Evolutionary conservation across 1,139 yeast species (phyloP).

Genomic region (Zygoascus sp.): DNA sequence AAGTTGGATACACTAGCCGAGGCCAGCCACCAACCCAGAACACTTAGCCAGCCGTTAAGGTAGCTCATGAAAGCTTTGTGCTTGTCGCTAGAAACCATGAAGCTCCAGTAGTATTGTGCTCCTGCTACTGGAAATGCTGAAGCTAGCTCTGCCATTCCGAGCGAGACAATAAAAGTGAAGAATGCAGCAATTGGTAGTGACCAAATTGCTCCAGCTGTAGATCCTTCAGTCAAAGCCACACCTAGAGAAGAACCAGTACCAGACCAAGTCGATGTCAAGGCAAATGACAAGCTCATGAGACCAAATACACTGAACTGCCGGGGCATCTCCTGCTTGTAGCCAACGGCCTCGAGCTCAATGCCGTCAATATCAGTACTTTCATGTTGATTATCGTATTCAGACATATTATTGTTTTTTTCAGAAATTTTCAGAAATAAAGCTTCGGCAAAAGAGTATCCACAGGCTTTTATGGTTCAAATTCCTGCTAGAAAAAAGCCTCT

Average conservation of each 20-base stretch:
- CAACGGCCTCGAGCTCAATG: conserved; percentile 20
- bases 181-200: conserved; percentile 44
- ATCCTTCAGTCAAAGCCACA: conserved; percentile 46
- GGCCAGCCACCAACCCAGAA: conserved; percentile 54
- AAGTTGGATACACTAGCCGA: conserved; percentile 52
- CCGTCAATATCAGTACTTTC: conserved; percentile 7
- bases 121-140: conserved; percentile 54
- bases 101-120: conserved; percentile 58
- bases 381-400: not conserved
- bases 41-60: conserved; percentile 44
- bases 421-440: too few species aligned
- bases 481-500: too few species aligned
- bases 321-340: conserved; percentile 35
- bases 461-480: too few species aligned
- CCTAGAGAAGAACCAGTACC: conserved; percentile 47
- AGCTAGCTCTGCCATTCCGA: conserved; percentile 48
- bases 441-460: too few species aligned
- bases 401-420: not conserved
- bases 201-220: conserved; percentile 44
- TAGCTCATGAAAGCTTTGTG: conserved; percentile 48
- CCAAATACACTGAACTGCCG: conserved; percentile 51
- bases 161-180: conserved; percentile 43
- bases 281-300: conserved; percentile 46
- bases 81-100: conserved; percentile 46
- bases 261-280: conserved; percentile 49